Evolutionary conservation across 306 rosid species (phyloP).

Genomic region (Cucumis cinereus): DNA sequence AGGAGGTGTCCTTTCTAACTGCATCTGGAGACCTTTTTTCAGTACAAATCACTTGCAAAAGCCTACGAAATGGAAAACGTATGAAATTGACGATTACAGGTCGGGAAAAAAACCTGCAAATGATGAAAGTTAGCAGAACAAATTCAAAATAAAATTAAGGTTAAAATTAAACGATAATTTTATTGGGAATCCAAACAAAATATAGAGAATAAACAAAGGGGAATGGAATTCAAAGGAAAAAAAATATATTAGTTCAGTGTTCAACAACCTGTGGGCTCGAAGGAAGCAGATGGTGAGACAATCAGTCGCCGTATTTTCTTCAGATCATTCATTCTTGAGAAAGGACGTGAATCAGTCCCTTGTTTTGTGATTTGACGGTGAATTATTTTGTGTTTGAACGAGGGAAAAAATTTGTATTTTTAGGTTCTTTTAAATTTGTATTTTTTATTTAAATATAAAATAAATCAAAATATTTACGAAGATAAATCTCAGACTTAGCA

Average conservation of each 20-base stretch:
- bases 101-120: neutral
- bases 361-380: too few relatives aligned
- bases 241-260: neutral
- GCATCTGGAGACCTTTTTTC: neutral
- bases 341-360: neutral
- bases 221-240: neutral
- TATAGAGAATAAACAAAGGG: neutral
- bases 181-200: neutral
- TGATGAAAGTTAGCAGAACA: neutral
- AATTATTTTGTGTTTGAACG: too few relatives aligned
- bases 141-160: neutral
- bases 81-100: neutral
- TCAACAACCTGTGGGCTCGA: neutral
- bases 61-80: neutral
- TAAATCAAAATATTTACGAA: too few relatives aligned
- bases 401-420: too few relatives aligned
- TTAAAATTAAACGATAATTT: neutral
- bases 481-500: too few relatives aligned
- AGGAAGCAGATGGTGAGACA: neutral
- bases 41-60: neutral
- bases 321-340: neutral
- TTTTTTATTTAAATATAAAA: too few relatives aligned
- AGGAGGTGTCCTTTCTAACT: neutral
- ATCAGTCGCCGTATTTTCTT: neutral
- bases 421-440: too few relatives aligned